Evolutionary conservation across 352 stramenopile genomes (phyloP), one percentile per base, ranked within the genome.

Genomic region (Pythium myriotylum): DNA sequence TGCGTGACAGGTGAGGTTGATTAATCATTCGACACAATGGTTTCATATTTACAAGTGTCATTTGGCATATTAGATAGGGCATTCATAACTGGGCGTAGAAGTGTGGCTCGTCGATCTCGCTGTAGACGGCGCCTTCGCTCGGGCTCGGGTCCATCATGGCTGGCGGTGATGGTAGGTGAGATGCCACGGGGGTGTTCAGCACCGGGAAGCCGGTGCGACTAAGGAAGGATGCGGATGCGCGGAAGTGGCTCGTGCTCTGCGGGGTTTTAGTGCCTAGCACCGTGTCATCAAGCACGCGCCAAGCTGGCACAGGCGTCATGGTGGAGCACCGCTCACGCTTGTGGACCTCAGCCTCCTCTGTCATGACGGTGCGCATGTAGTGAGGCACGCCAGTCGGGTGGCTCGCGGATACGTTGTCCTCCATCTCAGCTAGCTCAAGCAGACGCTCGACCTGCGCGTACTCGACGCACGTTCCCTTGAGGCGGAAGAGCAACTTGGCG

Each of bases 401-500:
- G 19, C 37, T 45, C 12, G 35, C 54, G 9, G 17, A 22, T 16
- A 37, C 41, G 27, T 61, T 20, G 29, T 62, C 54, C 29, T 62
- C 54, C 29, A 53, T 52, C 2, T 65, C 48, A 2, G 45, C 57
- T 0, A 65, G 46, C 57, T 52, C 33, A 17, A 66, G 40, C 22
- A 66, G 49, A 2, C 49, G 59, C 41, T 54, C 29, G 4, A 66
- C 42, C n/a, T 70, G 55, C 6, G 20, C 45, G 27, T 70, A 70
- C 41, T 65, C 55, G 26, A 56, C 43, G 12, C 16, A 26, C 1
- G 43, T 62, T 10, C 55, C 55, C 16, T 65, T 42, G 35, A 62
- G 50, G 9, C 27, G 39, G 22, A 70, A 70, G 2, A 70, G 35
- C 33, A 70, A 45, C 49, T 65, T 61, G n/a, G 62, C 65, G 9